Evolutionary conservation across 2,329 filamentous ascomycete genomes (phyloP), one percentile per base, ranked within the genome.

Genomic region (Alternaria ventricosa): DNA sequence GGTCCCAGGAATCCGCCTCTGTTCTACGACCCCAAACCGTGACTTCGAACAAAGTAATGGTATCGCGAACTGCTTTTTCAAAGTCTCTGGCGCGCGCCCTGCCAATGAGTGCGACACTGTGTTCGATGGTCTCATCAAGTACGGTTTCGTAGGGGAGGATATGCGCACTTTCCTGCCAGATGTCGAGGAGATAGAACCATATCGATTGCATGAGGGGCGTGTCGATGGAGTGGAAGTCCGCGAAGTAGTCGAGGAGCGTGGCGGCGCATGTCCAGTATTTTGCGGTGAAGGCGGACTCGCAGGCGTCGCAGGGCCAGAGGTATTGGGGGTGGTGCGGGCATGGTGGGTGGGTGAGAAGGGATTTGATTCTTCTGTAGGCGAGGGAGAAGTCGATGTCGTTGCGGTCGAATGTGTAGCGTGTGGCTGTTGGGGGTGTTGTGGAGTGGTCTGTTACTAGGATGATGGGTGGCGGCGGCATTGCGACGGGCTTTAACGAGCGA

Each of bases 241-340:
- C 69, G 18, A 73, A 72, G 59, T 79, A 79, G 68, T 79, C 75
- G 25, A 75, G 60, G 5, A 79, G 64, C 6, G 46, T 50, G 6
- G 68, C 66, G 18, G 67, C 61, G 22, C 56, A 59, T 3, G 51
- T 20, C 72, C 70, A 77, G 65, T 71, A 74, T 5, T 9, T 12
- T 0, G 64, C 13, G 2, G 67, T 55, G 49, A 63, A 68, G 46
- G 15, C n/a, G 2, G 23, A 15, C 41, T 61, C 58, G 57, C 67
- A 70, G 2, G 22, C 0, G 4, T 6, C 4, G 47, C 69, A 68
- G 23, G 69, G 63, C 63, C 63, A 68, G 11, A 6, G 23, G 18
- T 15, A 22, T 5, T 47, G 27, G 18, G 6, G 10, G 28, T 6
- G 44, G 43, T 60, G 63, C 8, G 3, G 11, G 8, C 61, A 61